phyloP scores from a whole-genome alignment of 2,329 filamentous ascomycete species.

The Penicillium sclerotigenum region DNA sequence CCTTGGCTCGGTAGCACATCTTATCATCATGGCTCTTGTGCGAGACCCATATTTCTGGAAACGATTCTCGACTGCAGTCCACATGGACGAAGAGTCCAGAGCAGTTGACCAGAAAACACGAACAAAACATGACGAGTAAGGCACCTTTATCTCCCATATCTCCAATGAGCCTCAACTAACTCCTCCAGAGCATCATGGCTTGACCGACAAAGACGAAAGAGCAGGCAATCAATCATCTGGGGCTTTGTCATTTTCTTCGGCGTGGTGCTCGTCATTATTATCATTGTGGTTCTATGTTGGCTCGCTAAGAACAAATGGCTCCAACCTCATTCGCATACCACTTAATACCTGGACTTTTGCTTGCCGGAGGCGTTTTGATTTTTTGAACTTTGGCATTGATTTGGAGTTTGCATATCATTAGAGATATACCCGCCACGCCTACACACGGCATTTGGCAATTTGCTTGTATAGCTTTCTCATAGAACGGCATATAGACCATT shows the following conservation, averaged over 20 bases:
- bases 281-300: slow-evolving; percentile 47
- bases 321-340: slow-evolving; percentile 1
- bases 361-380: background rate
- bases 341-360: background rate
- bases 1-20: background rate
- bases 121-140: slow-evolving; percentile 9
- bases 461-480: background rate
- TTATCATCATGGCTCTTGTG: slow-evolving; percentile 46
- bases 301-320: slow-evolving; percentile 36
- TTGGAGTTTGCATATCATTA: background rate
- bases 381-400: background rate
- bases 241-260: slow-evolving; percentile 33
- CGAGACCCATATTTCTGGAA: slow-evolving; percentile 60
- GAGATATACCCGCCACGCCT: slow-evolving; percentile 9
- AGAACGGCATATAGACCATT: background rate
- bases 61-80: slow-evolving; percentile 58
- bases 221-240: slow-evolving; percentile 47
- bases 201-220: slow-evolving; percentile 49
- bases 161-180: slow-evolving; percentile 18
- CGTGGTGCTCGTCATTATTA: slow-evolving; percentile 41
- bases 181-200: slow-evolving; percentile 54
- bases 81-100: slow-evolving; percentile 51
- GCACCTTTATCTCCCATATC: slow-evolving; percentile 10
- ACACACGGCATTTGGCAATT: slow-evolving; percentile 4
- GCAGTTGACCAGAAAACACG: slow-evolving; percentile 7